phyloP scores from a whole-genome alignment of 257 asterid species.

The Hygrophila difformis region DNA sequence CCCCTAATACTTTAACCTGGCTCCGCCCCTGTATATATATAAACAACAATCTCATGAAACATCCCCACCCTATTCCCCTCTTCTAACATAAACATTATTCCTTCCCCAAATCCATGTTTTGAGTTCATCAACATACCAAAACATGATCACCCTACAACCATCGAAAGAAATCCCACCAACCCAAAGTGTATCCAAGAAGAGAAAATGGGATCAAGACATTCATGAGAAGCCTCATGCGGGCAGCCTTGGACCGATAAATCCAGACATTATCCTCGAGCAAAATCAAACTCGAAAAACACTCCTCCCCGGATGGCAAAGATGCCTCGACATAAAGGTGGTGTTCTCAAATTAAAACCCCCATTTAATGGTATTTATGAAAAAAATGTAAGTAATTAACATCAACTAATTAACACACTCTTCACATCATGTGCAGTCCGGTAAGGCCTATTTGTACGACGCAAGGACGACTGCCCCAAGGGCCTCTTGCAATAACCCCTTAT shows the following conservation, averaged over 20 bases:
- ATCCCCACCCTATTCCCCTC: too few relatives aligned
- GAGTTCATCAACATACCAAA: too few relatives aligned
- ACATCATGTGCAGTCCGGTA: slow-evolving; percentile 42
- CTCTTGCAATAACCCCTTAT: slow-evolving; percentile 15
- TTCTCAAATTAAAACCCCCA: background rate
- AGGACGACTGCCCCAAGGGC: slow-evolving; percentile 46
- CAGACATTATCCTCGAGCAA: too few relatives aligned
- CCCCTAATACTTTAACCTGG: too few relatives aligned
- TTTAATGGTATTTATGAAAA: background rate
- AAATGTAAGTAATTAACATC: background rate
- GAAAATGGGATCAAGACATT: slow-evolving; percentile 37
- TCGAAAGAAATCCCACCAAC: slow-evolving; percentile 21
- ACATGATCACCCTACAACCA: slow-evolving; percentile 43
- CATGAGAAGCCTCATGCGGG: slow-evolving; percentile 6
- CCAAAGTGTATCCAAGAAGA: slow-evolving; percentile 41
- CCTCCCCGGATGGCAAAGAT: slow-evolving; percentile 64
- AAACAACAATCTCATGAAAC: too few relatives aligned
- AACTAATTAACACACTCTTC: background rate
- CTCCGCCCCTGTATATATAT: too few relatives aligned
- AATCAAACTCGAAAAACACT: slow-evolving; percentile 28
- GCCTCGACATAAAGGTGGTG: slow-evolving; percentile 60
- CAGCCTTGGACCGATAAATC: slow-evolving; percentile 15
- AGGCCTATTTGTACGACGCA: slow-evolving; percentile 44
- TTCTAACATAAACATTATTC: too few relatives aligned
- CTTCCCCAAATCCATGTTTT: too few relatives aligned